phyloP scores from a whole-genome alignment of 139 green algal species.

The Dunaliella sp. region DNA sequence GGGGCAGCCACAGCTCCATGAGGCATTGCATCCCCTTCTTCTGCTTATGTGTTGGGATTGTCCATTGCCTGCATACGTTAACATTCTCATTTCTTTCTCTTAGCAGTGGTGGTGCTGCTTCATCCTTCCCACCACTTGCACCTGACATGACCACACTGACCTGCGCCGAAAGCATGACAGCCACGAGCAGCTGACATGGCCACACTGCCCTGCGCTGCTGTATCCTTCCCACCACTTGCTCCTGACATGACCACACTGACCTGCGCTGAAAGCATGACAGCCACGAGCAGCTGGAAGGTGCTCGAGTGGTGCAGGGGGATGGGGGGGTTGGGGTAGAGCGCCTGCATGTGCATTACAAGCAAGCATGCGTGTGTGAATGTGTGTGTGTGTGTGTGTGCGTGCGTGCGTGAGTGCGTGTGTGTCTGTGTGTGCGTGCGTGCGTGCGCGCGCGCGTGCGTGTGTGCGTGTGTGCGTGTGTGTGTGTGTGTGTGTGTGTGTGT shows the following conservation, averaged over 20 bases:
- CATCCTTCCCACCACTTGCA: too few relatives aligned
- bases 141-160: too few relatives aligned
- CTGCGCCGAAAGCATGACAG: conserved; percentile 80
- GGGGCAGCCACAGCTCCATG: too few relatives aligned
- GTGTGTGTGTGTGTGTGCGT: conserved; percentile 10
- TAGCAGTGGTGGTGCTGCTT: too few relatives aligned
- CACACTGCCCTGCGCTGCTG: too few relatives aligned
- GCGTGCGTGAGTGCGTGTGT: background rate
- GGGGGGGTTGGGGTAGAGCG: conserved; percentile 57
- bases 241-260: too few relatives aligned
- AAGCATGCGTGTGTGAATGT: conserved; percentile 20
- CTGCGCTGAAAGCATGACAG: conserved; percentile 80
- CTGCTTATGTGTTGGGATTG: too few relatives aligned
- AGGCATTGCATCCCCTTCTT: too few relatives aligned
- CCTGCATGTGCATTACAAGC: conserved; percentile 28
- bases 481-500: background rate
- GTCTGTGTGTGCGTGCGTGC: background rate
- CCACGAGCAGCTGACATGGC: conserved; percentile 84
- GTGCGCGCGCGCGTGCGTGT: conserved; percentile 4
- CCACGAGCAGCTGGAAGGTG: conserved; percentile 78
- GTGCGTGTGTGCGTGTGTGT: background rate
- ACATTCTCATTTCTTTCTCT: too few relatives aligned
- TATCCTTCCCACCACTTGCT: too few relatives aligned
- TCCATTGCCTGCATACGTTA: too few relatives aligned
- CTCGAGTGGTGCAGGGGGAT: conserved; percentile 71